These are phyloP conservation scores for Teunomyces aglyptinius DNA, from an alignment of 805 yeast genomes.

Conservation along the genomic window DNA sequence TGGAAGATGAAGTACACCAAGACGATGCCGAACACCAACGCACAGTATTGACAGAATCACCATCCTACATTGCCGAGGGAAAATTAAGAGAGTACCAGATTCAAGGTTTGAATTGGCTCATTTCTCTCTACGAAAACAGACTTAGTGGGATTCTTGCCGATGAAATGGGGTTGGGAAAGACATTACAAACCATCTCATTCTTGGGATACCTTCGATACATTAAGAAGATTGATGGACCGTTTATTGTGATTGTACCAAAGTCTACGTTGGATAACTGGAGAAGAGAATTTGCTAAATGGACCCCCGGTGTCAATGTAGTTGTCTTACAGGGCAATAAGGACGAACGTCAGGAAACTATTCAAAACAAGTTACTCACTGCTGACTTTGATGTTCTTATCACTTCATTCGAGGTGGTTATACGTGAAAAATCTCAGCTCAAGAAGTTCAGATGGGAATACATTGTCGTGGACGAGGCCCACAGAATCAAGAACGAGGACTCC, in stretches of 20 bases:
- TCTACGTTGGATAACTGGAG: conserved; percentile 96
- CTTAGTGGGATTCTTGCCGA: conserved; percentile 94
- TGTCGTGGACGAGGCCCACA: conserved; percentile 93
- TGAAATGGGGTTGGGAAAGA: conserved; percentile 98
- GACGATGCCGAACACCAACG: conserved; percentile 46
- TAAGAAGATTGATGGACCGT: conserved; percentile 82
- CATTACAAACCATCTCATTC: conserved; percentile 91
- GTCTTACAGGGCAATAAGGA: conserved; percentile 91
- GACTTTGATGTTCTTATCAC: conserved; percentile 89
- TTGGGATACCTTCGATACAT: conserved; percentile 82
- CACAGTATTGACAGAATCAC: conserved; percentile 82
- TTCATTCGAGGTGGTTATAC: conserved; percentile 88
- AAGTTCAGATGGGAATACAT: conserved; percentile 92
- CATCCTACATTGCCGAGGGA: conserved; percentile 70
- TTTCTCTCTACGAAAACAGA: conserved; percentile 81
- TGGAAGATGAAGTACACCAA: conserved; percentile 75
- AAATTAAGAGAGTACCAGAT: conserved; percentile 84
- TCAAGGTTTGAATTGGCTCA: conserved; percentile 94
- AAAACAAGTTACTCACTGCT: conserved; percentile 58
- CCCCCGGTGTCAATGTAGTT: conserved; percentile 85
- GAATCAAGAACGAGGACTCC: conserved; percentile 93
- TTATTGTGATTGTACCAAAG: conserved; percentile 88
- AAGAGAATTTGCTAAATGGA: conserved; percentile 92
- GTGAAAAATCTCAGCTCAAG: conserved; percentile 78
- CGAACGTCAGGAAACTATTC: conserved; percentile 61